Evolutionary conservation across 768 basidiomycete species (phyloP), one percentile per base, ranked within the genome.

Genomic region (Xerocomus brunneocitrinus): DNA sequence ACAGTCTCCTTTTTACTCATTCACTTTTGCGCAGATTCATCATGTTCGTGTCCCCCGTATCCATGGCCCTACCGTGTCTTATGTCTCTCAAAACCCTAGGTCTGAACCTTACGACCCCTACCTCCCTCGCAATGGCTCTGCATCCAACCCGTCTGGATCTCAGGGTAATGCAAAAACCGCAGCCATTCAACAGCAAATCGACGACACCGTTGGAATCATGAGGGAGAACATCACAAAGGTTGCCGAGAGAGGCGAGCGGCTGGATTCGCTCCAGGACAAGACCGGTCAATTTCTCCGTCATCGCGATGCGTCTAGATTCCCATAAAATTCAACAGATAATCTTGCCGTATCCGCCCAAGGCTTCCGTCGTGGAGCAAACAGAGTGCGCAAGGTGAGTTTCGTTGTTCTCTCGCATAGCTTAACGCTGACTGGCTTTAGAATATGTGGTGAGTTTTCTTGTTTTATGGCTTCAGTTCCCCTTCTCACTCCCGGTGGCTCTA

Each of bases 71-170:
- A 8, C 49, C 14, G 22, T 25, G n/a, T 57, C 44, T 58, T 39
- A 49, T 41, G 24, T 53, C 50, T 53, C 24, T 38, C 42, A 27
- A 54, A 55, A 50, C 54, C 53, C 50, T 70, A 95, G 93, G 93
- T 92, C 93, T 68, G 91, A 95, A 76, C 95, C 93, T 68, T 98
- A 98, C 74, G 95, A 98, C 81, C 95, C 95, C 61, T 98, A 99
- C 75, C 80, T 98, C 57, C 94, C 95, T 59, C 87, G 90, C 63
- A 83, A 81, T 70, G 87, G 89, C 71, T 75, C 82, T 53, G 79
- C 83, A 47, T 76, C 85, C 12, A 73, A 79, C 60, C 66, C 75
- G 31, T 79, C 77, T 42, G 71, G 80, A 32, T 72, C 67, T 30
- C 68, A 73, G 57, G 72, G 76, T 57, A 91, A 85, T 67, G 66